Conservation (phyloP, 192 early-diverging fungal genomes). For the Diversispora epigaea region DNA sequence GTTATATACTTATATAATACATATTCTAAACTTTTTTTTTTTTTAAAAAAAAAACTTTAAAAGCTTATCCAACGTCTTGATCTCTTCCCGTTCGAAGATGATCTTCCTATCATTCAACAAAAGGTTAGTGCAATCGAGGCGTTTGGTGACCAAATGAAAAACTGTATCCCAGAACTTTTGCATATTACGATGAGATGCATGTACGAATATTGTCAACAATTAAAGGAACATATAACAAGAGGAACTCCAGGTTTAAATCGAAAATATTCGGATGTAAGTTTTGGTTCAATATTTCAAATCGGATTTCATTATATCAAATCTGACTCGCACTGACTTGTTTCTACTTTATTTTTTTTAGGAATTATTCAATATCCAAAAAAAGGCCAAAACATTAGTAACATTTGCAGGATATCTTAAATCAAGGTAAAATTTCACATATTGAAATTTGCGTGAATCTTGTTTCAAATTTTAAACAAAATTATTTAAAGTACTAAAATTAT, state of each 20-base stretch:
- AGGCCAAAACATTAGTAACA: constrained; percentile 1
- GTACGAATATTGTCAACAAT: constrained; percentile 55
- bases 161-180: constrained; percentile 75
- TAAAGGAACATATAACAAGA: constrained; percentile 39
- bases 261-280: constrained; percentile 16
- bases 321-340: neutral
- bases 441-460: neutral
- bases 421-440: constrained; percentile 3
- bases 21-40: constrained; percentile 54
- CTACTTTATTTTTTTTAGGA: constrained; percentile 1
- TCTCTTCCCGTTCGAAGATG: constrained; percentile 63
- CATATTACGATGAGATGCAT: constrained; percentile 71
- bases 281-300: neutral
- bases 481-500: neutral
- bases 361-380: neutral
- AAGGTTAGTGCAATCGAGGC: constrained; percentile 64
- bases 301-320: neutral
- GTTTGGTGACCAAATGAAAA: constrained; percentile 67
- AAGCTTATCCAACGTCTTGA: constrained; percentile 60
- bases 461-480: neutral
- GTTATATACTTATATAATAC: constrained; percentile 40
- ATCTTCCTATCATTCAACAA: constrained; percentile 57
- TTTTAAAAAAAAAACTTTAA: constrained; percentile 51
- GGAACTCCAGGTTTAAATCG: neutral
- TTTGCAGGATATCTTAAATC: constrained; percentile 24